phyloP scores from a whole-genome alignment of 73 alveolate genomes.

The Tetrahymena borealis region DNA sequence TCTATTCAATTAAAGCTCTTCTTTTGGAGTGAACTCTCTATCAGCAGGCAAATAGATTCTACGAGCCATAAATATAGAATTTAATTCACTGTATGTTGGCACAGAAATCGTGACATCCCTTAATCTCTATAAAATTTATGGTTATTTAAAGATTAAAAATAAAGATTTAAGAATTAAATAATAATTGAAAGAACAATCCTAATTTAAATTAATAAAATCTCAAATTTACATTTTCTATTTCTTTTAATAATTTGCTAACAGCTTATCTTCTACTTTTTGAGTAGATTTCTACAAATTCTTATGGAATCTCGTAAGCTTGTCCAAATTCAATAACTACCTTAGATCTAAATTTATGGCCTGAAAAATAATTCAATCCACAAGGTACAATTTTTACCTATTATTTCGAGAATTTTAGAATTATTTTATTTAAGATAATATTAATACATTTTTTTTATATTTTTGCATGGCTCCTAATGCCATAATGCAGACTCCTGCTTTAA shows the following conservation, averaged over 20 bases:
- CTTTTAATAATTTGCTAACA: conserved; percentile 60
- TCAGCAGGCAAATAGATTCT: conserved; percentile 78
- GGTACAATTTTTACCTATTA: conserved; percentile 29
- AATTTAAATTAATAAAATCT: no score
- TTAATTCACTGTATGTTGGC: conserved; percentile 80
- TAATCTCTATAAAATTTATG: no score
- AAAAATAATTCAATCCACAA: conserved; percentile 88
- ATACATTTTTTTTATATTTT: conserved; percentile 67
- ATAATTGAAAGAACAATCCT: no score
- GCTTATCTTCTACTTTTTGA: conserved; percentile 72
- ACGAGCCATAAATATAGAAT: conserved; percentile 68
- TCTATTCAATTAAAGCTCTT: conserved; percentile 60
- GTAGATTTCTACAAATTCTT: conserved; percentile 60
- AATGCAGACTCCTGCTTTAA: conserved; percentile 93
- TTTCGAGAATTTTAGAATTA: background rate
- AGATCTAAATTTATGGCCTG: conserved; percentile 84
- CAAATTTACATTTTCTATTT: conserved; percentile 53
- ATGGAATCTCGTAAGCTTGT: conserved; percentile 79
- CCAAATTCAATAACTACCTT: conserved; percentile 86
- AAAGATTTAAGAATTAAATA: no score
- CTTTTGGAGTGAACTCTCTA: conserved; percentile 53
- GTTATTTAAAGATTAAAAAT: no score
- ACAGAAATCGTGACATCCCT: conserved; percentile 78
- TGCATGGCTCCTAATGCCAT: conserved; percentile 95
- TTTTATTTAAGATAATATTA: conserved; percentile 1